Evolutionary conservation across 352 stramenopile species (phyloP).

Genomic region (Pythium grandisporangium): DNA sequence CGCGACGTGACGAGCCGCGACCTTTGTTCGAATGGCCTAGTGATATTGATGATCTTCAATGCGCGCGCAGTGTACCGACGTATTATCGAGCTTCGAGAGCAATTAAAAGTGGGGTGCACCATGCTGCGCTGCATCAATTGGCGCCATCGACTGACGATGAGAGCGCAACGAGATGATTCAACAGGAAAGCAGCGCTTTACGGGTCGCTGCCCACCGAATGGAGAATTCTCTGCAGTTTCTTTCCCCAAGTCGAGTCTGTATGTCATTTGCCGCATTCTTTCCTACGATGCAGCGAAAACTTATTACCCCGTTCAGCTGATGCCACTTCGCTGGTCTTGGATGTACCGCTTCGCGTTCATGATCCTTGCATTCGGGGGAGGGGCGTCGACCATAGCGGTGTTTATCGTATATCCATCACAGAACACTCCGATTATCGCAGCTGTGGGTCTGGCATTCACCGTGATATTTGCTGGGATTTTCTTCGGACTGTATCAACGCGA

Average conservation of each 20-base stretch:
- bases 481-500: slow-evolving; percentile 3
- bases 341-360: neutral
- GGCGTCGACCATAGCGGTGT: neutral
- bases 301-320: slow-evolving; percentile 1
- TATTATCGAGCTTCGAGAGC: neutral
- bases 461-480: slow-evolving; percentile 2
- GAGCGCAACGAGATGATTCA: neutral
- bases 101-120: neutral
- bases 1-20: neutral
- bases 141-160: neutral
- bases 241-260: no score
- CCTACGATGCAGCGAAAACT: slow-evolving; percentile 1
- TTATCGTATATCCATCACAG: slow-evolving; percentile 1
- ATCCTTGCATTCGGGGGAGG: neutral
- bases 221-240: no score
- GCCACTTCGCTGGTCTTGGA: neutral
- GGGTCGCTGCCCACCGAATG: no score
- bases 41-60: neutral
- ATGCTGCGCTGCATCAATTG: slow-evolving; percentile 9
- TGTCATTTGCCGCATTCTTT: slow-evolving; percentile 1
- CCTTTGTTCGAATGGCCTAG: slow-evolving; percentile 2
- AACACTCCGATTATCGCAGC: neutral
- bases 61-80: neutral
- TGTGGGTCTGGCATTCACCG: slow-evolving; percentile 1
- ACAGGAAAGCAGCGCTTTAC: neutral